Base-by-base conservation (phyloP, 495 filamentous ascomycete genomes). In the Penicillium bovifimosum region DNA sequence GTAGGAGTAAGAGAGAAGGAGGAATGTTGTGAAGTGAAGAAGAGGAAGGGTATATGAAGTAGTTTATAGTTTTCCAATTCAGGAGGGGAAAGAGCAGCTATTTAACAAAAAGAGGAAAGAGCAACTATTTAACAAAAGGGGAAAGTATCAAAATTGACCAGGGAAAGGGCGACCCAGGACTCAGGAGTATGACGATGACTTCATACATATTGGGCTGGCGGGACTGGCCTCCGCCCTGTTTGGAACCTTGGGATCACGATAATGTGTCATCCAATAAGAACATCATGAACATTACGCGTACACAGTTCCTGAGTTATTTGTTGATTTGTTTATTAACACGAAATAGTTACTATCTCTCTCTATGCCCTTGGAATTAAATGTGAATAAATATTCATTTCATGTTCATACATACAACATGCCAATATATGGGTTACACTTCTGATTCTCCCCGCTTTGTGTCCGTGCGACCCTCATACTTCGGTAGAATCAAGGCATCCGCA, bases 211-310 rank as follows among this genome's bases (percentile, higher is more conserved):
- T n/a, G 34, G 36, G 36, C 14, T 47, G 46, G 35, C 60, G 63
- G 63, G 55, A 59, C 47, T 53, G 11, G 31, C n/a, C 58, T 63
- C 63, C 63, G 63, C 63, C 63, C 46, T 61, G 62, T 60, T 65
- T 63, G 44, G 17, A 26, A 47, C 50, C 27, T 4, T n/a, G n/a
- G 20, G 20, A 24, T 24, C 5, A n/a, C n/a, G n/a, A n/a, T n/a
- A n/a, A n/a, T n/a, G 14, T 36, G 29, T 38, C 40, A 26, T 31
- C 41, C 26, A 3, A 53, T 55, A 54, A 63, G 51, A 28, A 32
- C 61, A 64, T 54, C 34, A 54, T 56, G 48, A 56, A 32, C 17
- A 13, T 28, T 4, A n/a, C n/a, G n/a, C n/a, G n/a, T 24, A 4
- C 20, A 24, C 2, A 4, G 4, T 2, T 24, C 20, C 20, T 42